A percentile compares a stretch with the other conserved stretches of the same genome.
These are phyloP conservation scores for Venturiaceae sp. DNA, from an alignment of 2,329 filamentous ascomycete genomes.

Conservation along the genomic window DNA sequence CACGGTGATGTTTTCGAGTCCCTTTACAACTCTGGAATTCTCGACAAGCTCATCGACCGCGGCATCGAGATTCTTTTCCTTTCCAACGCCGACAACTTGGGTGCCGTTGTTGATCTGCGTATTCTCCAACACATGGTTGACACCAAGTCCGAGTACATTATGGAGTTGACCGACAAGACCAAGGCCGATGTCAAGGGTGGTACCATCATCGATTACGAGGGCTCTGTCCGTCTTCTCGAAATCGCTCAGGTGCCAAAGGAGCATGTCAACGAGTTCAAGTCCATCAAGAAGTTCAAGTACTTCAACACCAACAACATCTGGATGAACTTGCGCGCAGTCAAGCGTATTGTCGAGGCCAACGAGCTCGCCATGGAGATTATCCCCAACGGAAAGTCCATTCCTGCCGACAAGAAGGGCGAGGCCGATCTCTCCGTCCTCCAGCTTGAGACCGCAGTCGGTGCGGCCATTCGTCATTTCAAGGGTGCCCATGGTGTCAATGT, in stretches of 20 bases:
- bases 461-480: slow-evolving; percentile 96
- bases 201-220: slow-evolving; percentile 99
- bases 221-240: slow-evolving; percentile 90
- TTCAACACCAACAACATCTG: slow-evolving; percentile 99
- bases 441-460: slow-evolving; percentile 96
- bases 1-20: slow-evolving; percentile 99
- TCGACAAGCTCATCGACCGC: slow-evolving; percentile 90
- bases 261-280: slow-evolving; percentile 99
- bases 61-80: slow-evolving; percentile 98
- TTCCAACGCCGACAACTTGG: slow-evolving; percentile 98
- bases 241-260: slow-evolving; percentile 99
- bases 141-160: slow-evolving; percentile 95
- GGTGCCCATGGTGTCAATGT: slow-evolving; percentile 99
- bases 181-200: slow-evolving; percentile 99
- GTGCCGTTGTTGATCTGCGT: slow-evolving; percentile 92
- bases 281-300: slow-evolving; percentile 99
- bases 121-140: slow-evolving; percentile 99
- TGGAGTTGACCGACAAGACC: slow-evolving; percentile 99
- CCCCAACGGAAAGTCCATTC: slow-evolving; percentile 96
- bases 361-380: slow-evolving; percentile 99
- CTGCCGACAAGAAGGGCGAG: slow-evolving; percentile 99
- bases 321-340: slow-evolving; percentile 96
- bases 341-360: slow-evolving; percentile 97
- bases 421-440: slow-evolving; percentile 95
- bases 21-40: slow-evolving; percentile 96